phyloP scores from a whole-genome alignment of 2,329 filamentous ascomycete genomes.

The Botrytis aclada region DNA sequence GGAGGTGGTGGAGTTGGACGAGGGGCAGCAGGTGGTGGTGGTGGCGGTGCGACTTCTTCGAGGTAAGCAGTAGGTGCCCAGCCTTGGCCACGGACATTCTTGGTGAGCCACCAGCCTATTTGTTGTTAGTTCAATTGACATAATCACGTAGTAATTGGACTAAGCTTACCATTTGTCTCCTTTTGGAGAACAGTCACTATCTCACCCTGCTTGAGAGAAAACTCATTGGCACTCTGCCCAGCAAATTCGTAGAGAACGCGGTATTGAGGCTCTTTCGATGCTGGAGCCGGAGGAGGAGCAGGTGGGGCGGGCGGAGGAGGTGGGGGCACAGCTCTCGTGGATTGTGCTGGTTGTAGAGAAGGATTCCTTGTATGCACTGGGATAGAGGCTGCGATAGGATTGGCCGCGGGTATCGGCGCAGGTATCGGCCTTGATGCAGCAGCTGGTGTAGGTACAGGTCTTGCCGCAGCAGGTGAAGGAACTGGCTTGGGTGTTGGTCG shows the following conservation, averaged over 20 bases:
- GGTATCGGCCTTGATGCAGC: constrained; percentile 23
- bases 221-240: constrained; percentile 79
- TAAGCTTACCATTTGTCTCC: constrained; percentile 79
- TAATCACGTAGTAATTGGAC: background rate
- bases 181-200: constrained; percentile 89
- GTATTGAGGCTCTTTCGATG: constrained; percentile 69
- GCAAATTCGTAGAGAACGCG: constrained; percentile 92
- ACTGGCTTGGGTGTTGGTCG: constrained; percentile 37
- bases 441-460: background rate
- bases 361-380: constrained; percentile 54
- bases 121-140: constrained; percentile 38
- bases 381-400: constrained; percentile 39
- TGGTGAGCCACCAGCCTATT: constrained; percentile 93
- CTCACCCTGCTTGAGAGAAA: constrained; percentile 76
- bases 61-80: constrained; percentile 96
- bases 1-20: constrained; percentile 50
- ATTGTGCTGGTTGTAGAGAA: constrained; percentile 32
- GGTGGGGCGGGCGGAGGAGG: constrained; percentile 58
- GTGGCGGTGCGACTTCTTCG: constrained; percentile 68
- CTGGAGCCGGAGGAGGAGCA: constrained; percentile 64
- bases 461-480: constrained; percentile 22
- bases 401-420: constrained; percentile 19
- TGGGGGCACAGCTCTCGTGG: constrained; percentile 49
- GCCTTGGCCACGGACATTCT: constrained; percentile 69
- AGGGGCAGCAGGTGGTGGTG: constrained; percentile 55